A percentile compares a stretch with the other conserved stretches of the same genome.
phyloP scores from a whole-genome alignment of 441 rosid species.

The Pelargonium hybrid region DNA sequence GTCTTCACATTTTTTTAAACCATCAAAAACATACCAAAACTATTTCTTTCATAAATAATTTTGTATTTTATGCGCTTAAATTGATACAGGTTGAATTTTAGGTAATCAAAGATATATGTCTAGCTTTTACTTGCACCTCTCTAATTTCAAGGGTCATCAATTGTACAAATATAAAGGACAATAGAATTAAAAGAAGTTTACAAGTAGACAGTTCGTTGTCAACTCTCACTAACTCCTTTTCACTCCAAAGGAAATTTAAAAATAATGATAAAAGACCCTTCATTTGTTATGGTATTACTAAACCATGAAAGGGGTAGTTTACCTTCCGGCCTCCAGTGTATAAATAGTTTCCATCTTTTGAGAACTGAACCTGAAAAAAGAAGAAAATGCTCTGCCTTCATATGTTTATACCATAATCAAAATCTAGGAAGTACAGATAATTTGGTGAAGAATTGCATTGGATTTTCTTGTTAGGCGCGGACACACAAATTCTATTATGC shows the following conservation, averaged over 20 bases:
- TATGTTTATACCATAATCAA: slow-evolving; percentile 15
- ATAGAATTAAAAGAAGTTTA: not conserved
- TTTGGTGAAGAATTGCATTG: too few species aligned
- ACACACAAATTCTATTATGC: too few species aligned
- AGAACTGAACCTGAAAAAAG: slow-evolving; percentile 67
- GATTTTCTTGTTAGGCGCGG: too few species aligned
- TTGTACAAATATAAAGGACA: not conserved
- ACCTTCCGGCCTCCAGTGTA: slow-evolving; percentile 94
- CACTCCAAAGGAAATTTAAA: not conserved
- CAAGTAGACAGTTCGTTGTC: not conserved
- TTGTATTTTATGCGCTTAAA: not conserved
- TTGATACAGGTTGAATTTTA: not conserved
- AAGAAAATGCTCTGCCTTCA: slow-evolving; percentile 5
- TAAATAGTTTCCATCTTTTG: slow-evolving; percentile 85
- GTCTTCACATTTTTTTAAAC: too few species aligned
- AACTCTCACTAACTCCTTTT: not conserved
- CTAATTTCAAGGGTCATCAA: not conserved
- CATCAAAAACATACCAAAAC: not conserved
- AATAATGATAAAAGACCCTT: not conserved
- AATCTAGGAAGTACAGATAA: not conserved
- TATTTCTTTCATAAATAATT: not conserved
- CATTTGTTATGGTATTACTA: not conserved
- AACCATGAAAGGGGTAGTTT: slow-evolving; percentile 6
- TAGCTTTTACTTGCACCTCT: not conserved
- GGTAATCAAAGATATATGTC: not conserved